These are phyloP conservation scores for Moesziomyces parantarcticus DNA, from an alignment of 1,284 basidiomycete species.

Conservation along the genomic window DNA sequence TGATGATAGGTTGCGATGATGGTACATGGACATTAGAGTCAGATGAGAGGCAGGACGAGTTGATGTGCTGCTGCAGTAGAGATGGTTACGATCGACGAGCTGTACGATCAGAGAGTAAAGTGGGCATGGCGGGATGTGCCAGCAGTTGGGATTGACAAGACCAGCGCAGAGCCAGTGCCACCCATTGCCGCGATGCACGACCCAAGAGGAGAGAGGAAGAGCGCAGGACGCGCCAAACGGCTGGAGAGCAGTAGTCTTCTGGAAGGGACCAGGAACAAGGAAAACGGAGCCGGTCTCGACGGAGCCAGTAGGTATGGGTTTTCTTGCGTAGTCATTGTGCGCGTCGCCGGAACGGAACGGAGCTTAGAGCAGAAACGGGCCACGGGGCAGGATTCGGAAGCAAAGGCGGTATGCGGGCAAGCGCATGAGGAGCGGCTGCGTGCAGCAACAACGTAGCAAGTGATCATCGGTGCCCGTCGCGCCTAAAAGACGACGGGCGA, in stretches of 20 bases:
- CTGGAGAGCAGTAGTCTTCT: slow-evolving; percentile 36
- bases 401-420: slow-evolving; percentile 18
- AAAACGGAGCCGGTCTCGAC: slow-evolving; percentile 46
- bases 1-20: slow-evolving; percentile 3
- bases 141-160: slow-evolving; percentile 6
- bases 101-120: background rate
- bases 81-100: background rate
- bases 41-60: background rate
- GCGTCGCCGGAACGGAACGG: slow-evolving; percentile 17
- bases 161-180: slow-evolving; percentile 41
- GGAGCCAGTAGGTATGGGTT: slow-evolving; percentile 50
- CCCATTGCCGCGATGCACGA: slow-evolving; percentile 23
- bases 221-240: slow-evolving; percentile 47
- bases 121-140: slow-evolving; percentile 12
- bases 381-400: slow-evolving; percentile 1
- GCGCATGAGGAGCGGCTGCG: slow-evolving; percentile 48
- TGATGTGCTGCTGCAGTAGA: background rate
- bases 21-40: slow-evolving; percentile 12
- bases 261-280: slow-evolving; percentile 8
- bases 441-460: slow-evolving; percentile 35
- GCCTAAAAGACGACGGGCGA: slow-evolving; percentile 1
- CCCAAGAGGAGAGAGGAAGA: slow-evolving; percentile 14
- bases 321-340: slow-evolving; percentile 36
- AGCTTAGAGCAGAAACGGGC: slow-evolving; percentile 25
- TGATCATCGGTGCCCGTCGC: slow-evolving; percentile 7